phyloP scores from a whole-genome alignment of 805 yeast species.

The Yarrowia sp. region DNA sequence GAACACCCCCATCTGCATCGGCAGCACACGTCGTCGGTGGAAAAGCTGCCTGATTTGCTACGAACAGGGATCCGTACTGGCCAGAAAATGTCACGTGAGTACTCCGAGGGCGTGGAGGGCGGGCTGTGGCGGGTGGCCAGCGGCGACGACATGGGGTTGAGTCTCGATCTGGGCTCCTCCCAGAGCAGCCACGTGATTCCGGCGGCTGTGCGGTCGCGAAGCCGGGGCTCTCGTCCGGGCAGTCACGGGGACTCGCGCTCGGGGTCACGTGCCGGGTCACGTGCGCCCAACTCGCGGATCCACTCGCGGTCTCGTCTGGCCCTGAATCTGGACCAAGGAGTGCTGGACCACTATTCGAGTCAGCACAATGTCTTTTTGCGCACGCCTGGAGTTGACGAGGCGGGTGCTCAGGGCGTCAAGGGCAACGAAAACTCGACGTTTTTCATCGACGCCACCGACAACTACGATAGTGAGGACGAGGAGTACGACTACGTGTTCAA shows the following conservation, averaged over 20 bases:
- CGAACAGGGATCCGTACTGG: constrained; percentile 33
- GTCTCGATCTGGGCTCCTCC: constrained; percentile 2
- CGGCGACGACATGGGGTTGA: constrained; percentile 22
- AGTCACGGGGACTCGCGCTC: constrained; percentile 22
- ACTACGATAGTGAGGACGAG: constrained; percentile 36
- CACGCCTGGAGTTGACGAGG: constrained; percentile 26
- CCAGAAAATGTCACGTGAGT: constrained; percentile 40
- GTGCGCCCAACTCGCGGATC: constrained; percentile 34
- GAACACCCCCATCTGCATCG: constrained; percentile 4
- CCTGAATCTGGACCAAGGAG: constrained; percentile 17
- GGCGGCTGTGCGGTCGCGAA: constrained; percentile 2
- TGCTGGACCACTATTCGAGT: constrained; percentile 14
- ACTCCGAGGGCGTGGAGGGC: constrained; percentile 34
- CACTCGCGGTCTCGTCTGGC: constrained; percentile 25
- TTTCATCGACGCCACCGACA: constrained; percentile 34
- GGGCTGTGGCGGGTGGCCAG: constrained; percentile 35
- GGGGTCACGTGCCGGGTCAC: constrained; percentile 5
- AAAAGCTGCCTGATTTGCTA: constrained; percentile 24
- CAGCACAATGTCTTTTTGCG: constrained; percentile 34
- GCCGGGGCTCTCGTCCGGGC: constrained; percentile 27
- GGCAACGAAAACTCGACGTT: constrained; percentile 36
- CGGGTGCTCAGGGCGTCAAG: constrained; percentile 16
- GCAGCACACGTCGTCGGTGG: constrained; percentile 19
- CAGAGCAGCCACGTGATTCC: neutral
- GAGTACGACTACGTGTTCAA: constrained; percentile 39